Percentiles rank a stretch among this genome's conserved stretches.
Evolutionary conservation across 352 stramenopile species (phyloP).

Genomic region (Halophytophthora polymorphica): DNA sequence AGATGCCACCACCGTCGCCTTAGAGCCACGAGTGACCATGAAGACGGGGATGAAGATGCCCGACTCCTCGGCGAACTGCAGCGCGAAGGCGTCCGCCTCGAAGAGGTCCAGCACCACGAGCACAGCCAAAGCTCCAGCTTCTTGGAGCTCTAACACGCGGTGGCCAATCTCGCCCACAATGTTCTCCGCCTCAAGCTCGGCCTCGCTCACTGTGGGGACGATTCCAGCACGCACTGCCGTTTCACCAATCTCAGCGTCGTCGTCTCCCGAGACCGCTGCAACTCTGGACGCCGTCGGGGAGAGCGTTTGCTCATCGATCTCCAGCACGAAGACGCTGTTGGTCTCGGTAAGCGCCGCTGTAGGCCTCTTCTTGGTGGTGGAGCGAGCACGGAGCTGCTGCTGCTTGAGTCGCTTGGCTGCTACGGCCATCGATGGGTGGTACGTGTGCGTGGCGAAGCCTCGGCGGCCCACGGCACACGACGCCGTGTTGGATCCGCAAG

Average conservation of each 20-base stretch:
- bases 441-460: constrained; percentile 57
- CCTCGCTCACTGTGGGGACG: constrained; percentile 18
- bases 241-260: constrained; percentile 5
- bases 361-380: constrained; percentile 34
- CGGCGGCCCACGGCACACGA: constrained; percentile 12
- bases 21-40: constrained; percentile 34
- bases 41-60: constrained; percentile 75
- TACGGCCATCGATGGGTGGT: constrained; percentile 39
- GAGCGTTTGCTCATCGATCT: constrained; percentile 36
- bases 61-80: constrained; percentile 42
- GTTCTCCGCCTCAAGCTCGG: constrained; percentile 29
- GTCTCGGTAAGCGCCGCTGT: constrained; percentile 31
- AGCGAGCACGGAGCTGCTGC: constrained; percentile 31
- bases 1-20: constrained; percentile 15
- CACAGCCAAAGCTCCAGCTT: constrained; percentile 50
- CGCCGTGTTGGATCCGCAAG: constrained; percentile 37
- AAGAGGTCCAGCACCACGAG: constrained; percentile 63
- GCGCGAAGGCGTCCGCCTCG: constrained; percentile 51
- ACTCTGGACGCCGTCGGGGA: constrained; percentile 9
- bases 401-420: constrained; percentile 32
- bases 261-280: background rate
- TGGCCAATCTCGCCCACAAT: constrained; percentile 45
- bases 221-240: background rate
- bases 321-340: constrained; percentile 41
- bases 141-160: constrained; percentile 56